Evolutionary conservation across 495 filamentous ascomycete genomes (phyloP).

Genomic region (Astrocystis sublimbata): DNA sequence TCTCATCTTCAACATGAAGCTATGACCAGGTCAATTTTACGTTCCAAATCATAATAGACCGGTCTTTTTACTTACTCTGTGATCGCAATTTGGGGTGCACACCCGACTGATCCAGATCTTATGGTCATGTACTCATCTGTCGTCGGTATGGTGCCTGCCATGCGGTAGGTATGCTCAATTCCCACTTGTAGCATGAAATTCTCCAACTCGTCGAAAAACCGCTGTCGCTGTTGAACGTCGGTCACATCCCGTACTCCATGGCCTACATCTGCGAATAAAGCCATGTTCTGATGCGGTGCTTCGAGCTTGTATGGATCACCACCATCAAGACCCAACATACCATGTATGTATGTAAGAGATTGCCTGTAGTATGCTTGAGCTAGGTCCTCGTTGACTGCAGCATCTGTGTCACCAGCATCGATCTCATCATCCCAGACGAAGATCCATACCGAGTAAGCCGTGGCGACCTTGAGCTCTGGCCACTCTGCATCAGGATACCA

Average conservation of each 20-base stretch:
- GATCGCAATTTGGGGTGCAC: constrained; percentile 31
- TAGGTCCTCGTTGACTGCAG: constrained; percentile 24
- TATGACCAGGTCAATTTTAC: constrained; percentile 12
- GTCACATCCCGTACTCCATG: constrained; percentile 20
- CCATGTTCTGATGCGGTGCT: constrained; percentile 27
- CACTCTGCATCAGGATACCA: constrained; percentile 35
- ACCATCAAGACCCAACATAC: constrained; percentile 21
- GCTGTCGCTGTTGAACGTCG: constrained; percentile 27
- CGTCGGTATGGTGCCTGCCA: constrained; percentile 27
- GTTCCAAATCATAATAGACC: background rate
- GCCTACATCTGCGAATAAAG: constrained; percentile 28
- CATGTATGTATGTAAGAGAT: constrained; percentile 26
- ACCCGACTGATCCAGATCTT: constrained; percentile 31
- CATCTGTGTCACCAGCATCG: constrained; percentile 34
- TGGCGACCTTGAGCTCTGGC: constrained; percentile 30
- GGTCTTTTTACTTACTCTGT: constrained; percentile 30
- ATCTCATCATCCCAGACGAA: constrained; percentile 36
- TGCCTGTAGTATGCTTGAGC: constrained; percentile 30
- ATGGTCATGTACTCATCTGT: constrained; percentile 29
- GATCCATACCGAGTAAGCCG: constrained; percentile 34
- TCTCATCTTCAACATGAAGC: constrained; percentile 31
- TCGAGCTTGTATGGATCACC: constrained; percentile 6
- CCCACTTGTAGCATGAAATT: constrained; percentile 33
- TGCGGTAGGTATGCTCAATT: constrained; percentile 26
- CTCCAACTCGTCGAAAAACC: constrained; percentile 31